These are phyloP conservation scores for Euclidium syriacum DNA, from an alignment of 345 rosid species.

Conservation along the genomic window DNA sequence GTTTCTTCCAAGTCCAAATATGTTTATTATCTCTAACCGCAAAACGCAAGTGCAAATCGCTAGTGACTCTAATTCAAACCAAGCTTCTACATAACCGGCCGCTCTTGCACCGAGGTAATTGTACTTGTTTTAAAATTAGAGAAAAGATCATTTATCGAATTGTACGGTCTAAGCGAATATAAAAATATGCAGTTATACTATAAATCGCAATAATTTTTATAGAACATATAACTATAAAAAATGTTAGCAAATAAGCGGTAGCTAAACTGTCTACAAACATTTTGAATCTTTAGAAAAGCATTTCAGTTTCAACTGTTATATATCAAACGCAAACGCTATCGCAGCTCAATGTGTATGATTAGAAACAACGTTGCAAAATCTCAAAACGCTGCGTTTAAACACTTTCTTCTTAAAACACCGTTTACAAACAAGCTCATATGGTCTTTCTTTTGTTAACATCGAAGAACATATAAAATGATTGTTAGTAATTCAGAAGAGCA, in stretches of 20 bases:
- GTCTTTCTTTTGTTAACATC: not conserved
- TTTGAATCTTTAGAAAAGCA: not conserved
- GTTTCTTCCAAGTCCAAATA: not conserved
- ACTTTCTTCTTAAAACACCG: not conserved
- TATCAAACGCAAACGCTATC: conserved; percentile 6
- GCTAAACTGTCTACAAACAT: not conserved
- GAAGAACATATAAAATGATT: not conserved
- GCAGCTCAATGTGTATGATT: not conserved
- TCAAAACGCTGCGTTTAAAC: conserved; percentile 21
- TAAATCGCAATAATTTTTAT: not conserved
- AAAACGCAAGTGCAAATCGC: not conserved
- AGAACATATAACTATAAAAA: not conserved
- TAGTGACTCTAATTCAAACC: not conserved
- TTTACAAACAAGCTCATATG: not conserved
- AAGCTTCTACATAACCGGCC: not conserved
- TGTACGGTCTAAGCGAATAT: not conserved
- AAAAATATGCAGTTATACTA: not conserved
- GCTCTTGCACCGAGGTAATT: not conserved
- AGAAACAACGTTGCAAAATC: not conserved
- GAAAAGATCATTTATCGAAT: not conserved
- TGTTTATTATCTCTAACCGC: not conserved
- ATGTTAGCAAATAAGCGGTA: not conserved
- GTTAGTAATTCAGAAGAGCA: not conserved
- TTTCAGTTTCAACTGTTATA: not conserved
- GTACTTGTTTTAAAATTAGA: not conserved